A percentile compares a stretch with the other conserved stretches of the same genome.
phyloP scores from a whole-genome alignment of 176 grass and related monocot species.

The Poa pratensis region DNA sequence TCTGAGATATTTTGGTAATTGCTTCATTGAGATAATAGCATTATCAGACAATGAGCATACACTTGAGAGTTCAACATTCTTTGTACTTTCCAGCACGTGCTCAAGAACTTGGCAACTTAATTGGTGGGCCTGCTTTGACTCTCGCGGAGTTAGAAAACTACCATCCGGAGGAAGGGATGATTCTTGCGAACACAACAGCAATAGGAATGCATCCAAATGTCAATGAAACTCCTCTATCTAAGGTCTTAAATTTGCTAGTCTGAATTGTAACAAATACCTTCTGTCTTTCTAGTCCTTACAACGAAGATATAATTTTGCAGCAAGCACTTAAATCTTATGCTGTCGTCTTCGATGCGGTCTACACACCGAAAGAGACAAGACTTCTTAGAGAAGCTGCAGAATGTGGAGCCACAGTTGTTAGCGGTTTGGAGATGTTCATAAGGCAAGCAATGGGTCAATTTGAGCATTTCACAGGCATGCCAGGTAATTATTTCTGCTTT shows the following conservation, averaged over 20 bases:
- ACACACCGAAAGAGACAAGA: conserved; percentile 91
- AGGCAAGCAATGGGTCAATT: conserved; percentile 95
- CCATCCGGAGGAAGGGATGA: conserved; percentile 87
- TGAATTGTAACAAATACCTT: background rate
- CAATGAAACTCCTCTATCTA: conserved; percentile 85
- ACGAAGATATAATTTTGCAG: conserved; percentile 51
- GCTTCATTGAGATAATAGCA: conserved; percentile 6
- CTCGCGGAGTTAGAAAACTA: conserved; percentile 85
- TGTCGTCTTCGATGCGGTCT: conserved; percentile 93
- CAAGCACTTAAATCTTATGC: conserved; percentile 85
- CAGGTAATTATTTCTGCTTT: conserved; percentile 50
- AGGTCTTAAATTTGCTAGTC: conserved; percentile 53
- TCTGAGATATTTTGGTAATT: background rate
- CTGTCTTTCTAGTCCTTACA: background rate
- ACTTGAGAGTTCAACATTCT: conserved; percentile 8
- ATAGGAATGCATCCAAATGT: conserved; percentile 96
- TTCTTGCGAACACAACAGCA: conserved; percentile 98
- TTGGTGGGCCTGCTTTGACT: conserved; percentile 86
- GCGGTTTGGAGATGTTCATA: conserved; percentile 98
- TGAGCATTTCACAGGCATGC: conserved; percentile 82
- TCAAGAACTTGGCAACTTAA: conserved; percentile 80
- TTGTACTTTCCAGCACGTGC: conserved; percentile 66
- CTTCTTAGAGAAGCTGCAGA: conserved; percentile 86
- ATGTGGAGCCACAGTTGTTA: conserved; percentile 81
- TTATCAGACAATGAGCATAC: conserved; percentile 24